These are phyloP conservation scores for Ambrosia artemisiifolia DNA, from an alignment of 129 eudicot genomes.

Conservation along the genomic window DNA sequence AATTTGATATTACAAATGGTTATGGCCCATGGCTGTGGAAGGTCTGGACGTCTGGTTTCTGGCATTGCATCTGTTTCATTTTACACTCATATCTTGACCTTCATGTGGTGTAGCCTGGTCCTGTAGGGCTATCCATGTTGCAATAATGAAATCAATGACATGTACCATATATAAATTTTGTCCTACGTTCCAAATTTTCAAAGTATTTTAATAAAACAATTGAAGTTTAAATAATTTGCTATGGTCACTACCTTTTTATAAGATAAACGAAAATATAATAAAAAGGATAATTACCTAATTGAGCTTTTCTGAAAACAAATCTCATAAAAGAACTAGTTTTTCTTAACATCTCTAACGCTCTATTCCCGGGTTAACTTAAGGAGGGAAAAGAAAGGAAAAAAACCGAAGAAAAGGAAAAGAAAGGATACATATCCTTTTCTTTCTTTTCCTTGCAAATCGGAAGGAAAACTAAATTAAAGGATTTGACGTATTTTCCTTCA, in stretches of 20 bases:
- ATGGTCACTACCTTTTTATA: not conserved
- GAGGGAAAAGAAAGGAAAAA: no score
- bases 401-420: no score
- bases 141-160: slow-evolving; percentile 14
- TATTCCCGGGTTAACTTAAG: no score
- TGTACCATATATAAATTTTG: slow-evolving; percentile 19
- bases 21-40: slow-evolving; percentile 19
- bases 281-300: no score
- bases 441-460: no score
- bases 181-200: slow-evolving; percentile 3
- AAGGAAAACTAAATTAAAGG: no score
- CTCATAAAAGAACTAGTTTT: no score
- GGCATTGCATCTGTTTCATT: not conserved
- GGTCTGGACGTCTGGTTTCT: slow-evolving; percentile 4
- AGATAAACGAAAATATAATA: not conserved
- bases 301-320: no score
- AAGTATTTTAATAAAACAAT: not conserved
- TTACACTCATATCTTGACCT: not conserved
- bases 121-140: slow-evolving; percentile 20
- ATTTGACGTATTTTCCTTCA: no score
- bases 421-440: no score
- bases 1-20: not conserved
- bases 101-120: not conserved
- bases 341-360: no score
- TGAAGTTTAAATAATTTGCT: not conserved